These are phyloP conservation scores for Hippophae gyantsensis DNA, from an alignment of 306 rosid species.

Conservation along the genomic window DNA sequence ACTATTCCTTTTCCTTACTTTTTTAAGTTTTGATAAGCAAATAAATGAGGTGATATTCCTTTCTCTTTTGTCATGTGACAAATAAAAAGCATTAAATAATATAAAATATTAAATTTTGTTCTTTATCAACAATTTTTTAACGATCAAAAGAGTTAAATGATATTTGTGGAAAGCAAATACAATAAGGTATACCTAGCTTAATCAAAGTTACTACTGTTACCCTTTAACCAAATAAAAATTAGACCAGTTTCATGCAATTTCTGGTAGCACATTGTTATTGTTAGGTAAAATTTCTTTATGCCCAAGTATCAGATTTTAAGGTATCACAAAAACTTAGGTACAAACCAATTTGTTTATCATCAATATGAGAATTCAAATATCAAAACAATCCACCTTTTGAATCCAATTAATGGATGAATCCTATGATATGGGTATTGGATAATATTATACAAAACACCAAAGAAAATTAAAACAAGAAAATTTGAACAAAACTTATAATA, in stretches of 20 bases:
- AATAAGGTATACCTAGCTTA: too few relatives aligned
- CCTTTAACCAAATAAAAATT: background rate
- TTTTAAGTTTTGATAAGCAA: too few relatives aligned
- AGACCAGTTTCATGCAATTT: background rate
- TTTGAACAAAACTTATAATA: background rate
- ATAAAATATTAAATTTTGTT: too few relatives aligned
- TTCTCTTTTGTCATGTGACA: too few relatives aligned
- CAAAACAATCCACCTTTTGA: background rate
- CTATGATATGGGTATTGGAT: background rate
- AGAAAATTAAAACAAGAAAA: constrained; percentile 9
- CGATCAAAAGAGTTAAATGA: too few relatives aligned
- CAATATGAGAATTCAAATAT: background rate
- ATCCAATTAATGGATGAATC: background rate
- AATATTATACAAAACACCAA: background rate
- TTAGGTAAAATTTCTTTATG: background rate
- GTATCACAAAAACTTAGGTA: background rate
- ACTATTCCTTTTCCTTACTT: too few relatives aligned
- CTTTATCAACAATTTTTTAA: too few relatives aligned
- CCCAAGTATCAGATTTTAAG: background rate
- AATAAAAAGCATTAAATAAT: too few relatives aligned
- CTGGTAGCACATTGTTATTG: background rate
- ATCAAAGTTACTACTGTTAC: too few relatives aligned
- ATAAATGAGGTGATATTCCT: too few relatives aligned
- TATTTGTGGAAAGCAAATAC: too few relatives aligned
- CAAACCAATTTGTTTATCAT: background rate